Evolutionary conservation across 768 basidiomycete species (phyloP).

Genomic region (Lenzites betulinus): DNA sequence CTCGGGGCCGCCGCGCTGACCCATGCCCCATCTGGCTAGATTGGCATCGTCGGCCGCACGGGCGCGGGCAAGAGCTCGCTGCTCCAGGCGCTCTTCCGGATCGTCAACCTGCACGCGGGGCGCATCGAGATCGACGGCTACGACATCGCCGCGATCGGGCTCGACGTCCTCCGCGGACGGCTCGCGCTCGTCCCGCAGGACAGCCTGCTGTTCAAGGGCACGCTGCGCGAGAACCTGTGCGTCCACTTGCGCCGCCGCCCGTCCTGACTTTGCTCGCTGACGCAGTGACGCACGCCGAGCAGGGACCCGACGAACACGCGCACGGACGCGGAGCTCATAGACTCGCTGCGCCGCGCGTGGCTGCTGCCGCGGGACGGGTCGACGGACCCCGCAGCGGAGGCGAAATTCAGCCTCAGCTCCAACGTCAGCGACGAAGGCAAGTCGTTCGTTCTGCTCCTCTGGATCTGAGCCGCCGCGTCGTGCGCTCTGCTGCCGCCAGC

Average conservation of each 20-base stretch:
- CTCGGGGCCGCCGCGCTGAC: not conserved
- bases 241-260: not conserved
- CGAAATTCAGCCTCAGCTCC: conserved; percentile 70
- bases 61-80: conserved; percentile 57
- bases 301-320: conserved; percentile 56
- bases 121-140: conserved; percentile 58
- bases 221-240: conserved; percentile 57
- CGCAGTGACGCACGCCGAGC: conserved; percentile 66
- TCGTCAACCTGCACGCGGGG: conserved; percentile 62
- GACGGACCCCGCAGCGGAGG: conserved; percentile 47
- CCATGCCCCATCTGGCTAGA: conserved; percentile 24
- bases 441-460: not conserved
- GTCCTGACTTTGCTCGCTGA: conserved; percentile 46
- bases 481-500: no score
- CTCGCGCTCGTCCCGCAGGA: conserved; percentile 74
- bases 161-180: conserved; percentile 52
- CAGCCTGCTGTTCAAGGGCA: conserved; percentile 77
- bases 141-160: conserved; percentile 54
- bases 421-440: conserved; percentile 63
- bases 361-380: conserved; percentile 54
- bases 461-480: not conserved
- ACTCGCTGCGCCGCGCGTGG: conserved; percentile 60
- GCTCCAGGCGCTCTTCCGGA: conserved; percentile 40
- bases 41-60: conserved; percentile 52
- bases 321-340: conserved; percentile 53